Base-by-base conservation (phyloP, 2,329 filamentous ascomycete species). In the Dactylonectria estremocensis region DNA sequence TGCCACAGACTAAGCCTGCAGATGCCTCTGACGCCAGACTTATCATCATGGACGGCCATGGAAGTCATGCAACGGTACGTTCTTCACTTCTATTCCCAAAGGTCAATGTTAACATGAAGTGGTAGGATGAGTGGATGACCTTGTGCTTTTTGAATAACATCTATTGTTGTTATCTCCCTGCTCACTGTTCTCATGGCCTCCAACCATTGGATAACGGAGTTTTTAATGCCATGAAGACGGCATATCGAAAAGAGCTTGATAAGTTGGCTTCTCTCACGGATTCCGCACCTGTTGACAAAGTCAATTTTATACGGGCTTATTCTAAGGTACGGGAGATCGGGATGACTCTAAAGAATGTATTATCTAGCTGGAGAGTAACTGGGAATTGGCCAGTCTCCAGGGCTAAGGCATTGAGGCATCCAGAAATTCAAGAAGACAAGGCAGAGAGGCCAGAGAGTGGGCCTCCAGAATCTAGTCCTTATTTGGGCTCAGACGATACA, bases 351-450 rank as follows among this genome's bases (percentile, higher is more conserved):
- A 24, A 49, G n/a, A 49, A 20, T 49, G 22, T 49, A 20, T 20
- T 49, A 49, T 49, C 46, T 5, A 24, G 46, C 46, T 49, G 46
- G 46, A 49, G 46, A 49, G n/a, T 49, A 20, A 49, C 46, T 49
- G 46, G 46, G 18, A 49, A 49, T 49, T 49, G 46, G 46, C 46
- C 35, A 40, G 35, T 40, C 35, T 40, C 35, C 35, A 2, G 35
- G 35, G 35, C 11, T 40, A 40, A 40, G 35, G 35, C 35, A 40
- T 40, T 40, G 35, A 40, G 35, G 35, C 35, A 40, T 40, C 35
- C 35, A 40, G 35, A 40, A 14, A 40, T 40, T 40, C 35, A 40
- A 40, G 35, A 40, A 40, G 35, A 40, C 35, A 40, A 40, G 35
- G 35, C 35, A 40, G 35, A 40, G 35, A 40, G 35, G 35, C 35